These are phyloP conservation scores for Arabis hirsuta DNA, from an alignment of 345 rosid genomes.

Conservation along the genomic window DNA sequence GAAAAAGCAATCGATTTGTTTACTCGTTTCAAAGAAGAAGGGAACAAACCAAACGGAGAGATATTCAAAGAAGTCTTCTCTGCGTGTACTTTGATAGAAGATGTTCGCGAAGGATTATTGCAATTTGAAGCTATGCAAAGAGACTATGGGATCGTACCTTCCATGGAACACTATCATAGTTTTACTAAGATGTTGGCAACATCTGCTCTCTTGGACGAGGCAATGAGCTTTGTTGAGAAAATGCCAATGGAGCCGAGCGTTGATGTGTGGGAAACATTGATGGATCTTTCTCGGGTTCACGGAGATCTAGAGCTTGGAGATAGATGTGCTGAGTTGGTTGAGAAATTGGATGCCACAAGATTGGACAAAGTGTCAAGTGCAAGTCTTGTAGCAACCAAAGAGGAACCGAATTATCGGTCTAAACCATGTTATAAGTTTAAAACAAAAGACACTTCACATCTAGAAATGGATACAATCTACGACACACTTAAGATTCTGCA, in stretches of 20 bases:
- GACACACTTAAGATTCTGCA: slow-evolving; percentile 8
- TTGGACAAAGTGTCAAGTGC: slow-evolving; percentile 14
- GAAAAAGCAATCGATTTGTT: slow-evolving; percentile 76
- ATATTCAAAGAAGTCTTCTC: slow-evolving; percentile 58
- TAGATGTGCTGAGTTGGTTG: slow-evolving; percentile 14
- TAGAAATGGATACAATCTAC: not conserved
- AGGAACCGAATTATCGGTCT: not conserved
- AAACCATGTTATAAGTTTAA: not conserved
- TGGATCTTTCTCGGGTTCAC: not conserved
- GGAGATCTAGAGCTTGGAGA: not conserved
- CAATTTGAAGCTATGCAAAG: slow-evolving; percentile 68
- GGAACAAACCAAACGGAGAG: slow-evolving; percentile 59
- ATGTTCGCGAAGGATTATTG: slow-evolving; percentile 60
- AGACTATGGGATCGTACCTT: slow-evolving; percentile 57
- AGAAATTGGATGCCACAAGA: slow-evolving; percentile 17
- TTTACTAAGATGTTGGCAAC: slow-evolving; percentile 66
- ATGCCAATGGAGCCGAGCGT: slow-evolving; percentile 45
- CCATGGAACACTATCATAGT: slow-evolving; percentile 61
- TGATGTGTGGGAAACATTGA: slow-evolving; percentile 3
- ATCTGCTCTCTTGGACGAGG: slow-evolving; percentile 66
- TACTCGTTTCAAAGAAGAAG: slow-evolving; percentile 58
- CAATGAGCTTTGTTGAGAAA: slow-evolving; percentile 59
- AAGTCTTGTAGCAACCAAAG: slow-evolving; percentile 17
- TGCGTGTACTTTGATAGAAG: slow-evolving; percentile 60
- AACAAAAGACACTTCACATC: not conserved